A percentile compares a stretch with the other conserved stretches of the same genome.
Evolutionary conservation across 139 green algal genomes (phyloP).

Genomic region (Volvox reticuliferus): DNA sequence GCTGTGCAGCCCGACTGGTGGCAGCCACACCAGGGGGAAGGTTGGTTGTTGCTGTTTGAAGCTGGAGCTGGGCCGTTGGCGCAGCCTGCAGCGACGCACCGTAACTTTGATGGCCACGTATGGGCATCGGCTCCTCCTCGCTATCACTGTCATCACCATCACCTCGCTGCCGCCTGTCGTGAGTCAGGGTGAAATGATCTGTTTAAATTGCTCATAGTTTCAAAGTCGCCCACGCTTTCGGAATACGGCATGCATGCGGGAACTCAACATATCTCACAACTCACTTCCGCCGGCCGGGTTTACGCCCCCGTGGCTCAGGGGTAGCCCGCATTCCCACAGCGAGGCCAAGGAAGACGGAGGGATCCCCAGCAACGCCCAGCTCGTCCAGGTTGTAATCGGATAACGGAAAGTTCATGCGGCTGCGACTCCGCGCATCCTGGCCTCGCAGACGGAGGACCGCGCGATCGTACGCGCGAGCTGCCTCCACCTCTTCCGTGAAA

Average conservation of each 20-base stretch:
- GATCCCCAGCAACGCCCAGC: slow-evolving; percentile 15
- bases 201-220: no score
- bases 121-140: slow-evolving; percentile 9
- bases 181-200: background rate
- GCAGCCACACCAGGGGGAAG: no score
- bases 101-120: background rate
- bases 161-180: background rate
- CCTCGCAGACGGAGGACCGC: slow-evolving; percentile 56
- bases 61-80: background rate
- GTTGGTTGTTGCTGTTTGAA: background rate
- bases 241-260: no score
- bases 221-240: no score
- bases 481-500: slow-evolving; percentile 62
- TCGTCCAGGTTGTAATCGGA: slow-evolving; percentile 68
- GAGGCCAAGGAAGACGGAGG: slow-evolving; percentile 3
- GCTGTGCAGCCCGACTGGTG: background rate
- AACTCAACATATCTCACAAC: background rate
- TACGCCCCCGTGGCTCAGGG: slow-evolving; percentile 21
- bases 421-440: slow-evolving; percentile 56
- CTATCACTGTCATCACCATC: slow-evolving; percentile 38
- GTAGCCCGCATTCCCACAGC: background rate
- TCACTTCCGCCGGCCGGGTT: slow-evolving; percentile 12
- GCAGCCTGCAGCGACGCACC: background rate
- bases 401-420: slow-evolving; percentile 71
- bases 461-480: slow-evolving; percentile 66